phyloP scores from a whole-genome alignment of 208 protist species.

The Crithidia fasciculata region DNA sequence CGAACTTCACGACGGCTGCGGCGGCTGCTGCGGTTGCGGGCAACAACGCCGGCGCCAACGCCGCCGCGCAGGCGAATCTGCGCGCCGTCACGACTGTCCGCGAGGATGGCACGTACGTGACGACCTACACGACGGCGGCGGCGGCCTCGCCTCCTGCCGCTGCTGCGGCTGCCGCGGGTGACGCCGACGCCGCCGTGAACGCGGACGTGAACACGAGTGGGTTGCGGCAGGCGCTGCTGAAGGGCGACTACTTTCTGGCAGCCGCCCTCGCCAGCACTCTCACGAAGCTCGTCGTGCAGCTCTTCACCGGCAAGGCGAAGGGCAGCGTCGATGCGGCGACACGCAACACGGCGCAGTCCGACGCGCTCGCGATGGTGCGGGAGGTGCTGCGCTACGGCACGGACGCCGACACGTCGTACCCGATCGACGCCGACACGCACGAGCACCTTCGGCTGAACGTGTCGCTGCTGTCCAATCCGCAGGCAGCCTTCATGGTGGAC shows the following conservation, averaged over 20 bases:
- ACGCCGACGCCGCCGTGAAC: slow-evolving; percentile 12
- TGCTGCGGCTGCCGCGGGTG: not conserved
- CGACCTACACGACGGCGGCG: slow-evolving; percentile 62
- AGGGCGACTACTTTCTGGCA: slow-evolving; percentile 96
- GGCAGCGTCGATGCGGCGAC: slow-evolving; percentile 29
- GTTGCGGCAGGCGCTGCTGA: slow-evolving; percentile 61
- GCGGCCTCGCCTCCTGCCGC: slow-evolving; percentile 9
- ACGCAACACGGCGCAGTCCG: slow-evolving; percentile 51
- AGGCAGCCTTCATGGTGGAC: slow-evolving; percentile 50
- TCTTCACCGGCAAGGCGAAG: slow-evolving; percentile 34
- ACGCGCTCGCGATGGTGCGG: slow-evolving; percentile 66
- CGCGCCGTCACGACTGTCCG: slow-evolving; percentile 77
- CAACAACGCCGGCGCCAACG: slow-evolving; percentile 5
- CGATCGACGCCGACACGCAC: slow-evolving; percentile 85
- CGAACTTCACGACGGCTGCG: slow-evolving; percentile 19
- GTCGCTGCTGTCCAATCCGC: slow-evolving; percentile 51
- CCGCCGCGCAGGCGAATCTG: slow-evolving; percentile 29
- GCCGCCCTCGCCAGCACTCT: slow-evolving; percentile 89
- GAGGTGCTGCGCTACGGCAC: slow-evolving; percentile 86
- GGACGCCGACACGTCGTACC: slow-evolving; percentile 27
- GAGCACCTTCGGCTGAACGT: slow-evolving; percentile 92
- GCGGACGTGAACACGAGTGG: slow-evolving; percentile 31
- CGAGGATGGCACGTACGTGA: slow-evolving; percentile 96
- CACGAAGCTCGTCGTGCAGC: slow-evolving; percentile 94
- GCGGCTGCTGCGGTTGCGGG: not conserved